Evolutionary conservation across 2,329 filamentous ascomycete species (phyloP).

Genomic region (Fusarium irregulare): DNA sequence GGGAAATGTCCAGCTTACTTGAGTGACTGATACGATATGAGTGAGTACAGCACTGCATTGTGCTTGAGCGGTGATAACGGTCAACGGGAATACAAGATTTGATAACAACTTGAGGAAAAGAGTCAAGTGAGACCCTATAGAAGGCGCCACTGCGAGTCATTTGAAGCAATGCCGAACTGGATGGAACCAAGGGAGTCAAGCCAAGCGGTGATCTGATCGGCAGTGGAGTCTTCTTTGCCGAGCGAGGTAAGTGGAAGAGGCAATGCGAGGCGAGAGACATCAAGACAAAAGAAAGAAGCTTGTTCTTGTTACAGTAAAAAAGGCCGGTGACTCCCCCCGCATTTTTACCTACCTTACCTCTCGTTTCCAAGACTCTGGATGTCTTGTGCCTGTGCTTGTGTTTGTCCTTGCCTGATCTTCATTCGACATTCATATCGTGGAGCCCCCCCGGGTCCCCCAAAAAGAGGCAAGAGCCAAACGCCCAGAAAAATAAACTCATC

Average conservation of each 20-base stretch:
- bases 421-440: constrained; percentile 9
- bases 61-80: neutral
- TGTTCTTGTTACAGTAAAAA: constrained; percentile 29
- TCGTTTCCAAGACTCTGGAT: neutral
- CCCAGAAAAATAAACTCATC: constrained; percentile 25
- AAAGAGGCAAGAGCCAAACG: constrained; percentile 25
- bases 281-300: neutral
- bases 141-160: constrained; percentile 45
- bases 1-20: constrained; percentile 11
- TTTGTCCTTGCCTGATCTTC: constrained; percentile 7
- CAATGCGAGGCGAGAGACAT: neutral
- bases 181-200: neutral
- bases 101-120: neutral
- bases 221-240: constrained; percentile 41
- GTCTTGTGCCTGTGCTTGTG: constrained; percentile 4
- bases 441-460: neutral
- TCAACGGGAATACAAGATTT: neutral
- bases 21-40: neutral
- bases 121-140: constrained; percentile 11
- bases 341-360: constrained; percentile 15
- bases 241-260: constrained; percentile 1
- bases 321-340: constrained; percentile 42
- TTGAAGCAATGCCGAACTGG: constrained; percentile 17
- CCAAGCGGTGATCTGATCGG: constrained; percentile 43
- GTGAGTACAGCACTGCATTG: constrained; percentile 5